phyloP scores from a whole-genome alignment of 108 stramenopile species.

The Skeletonema grethae region DNA sequence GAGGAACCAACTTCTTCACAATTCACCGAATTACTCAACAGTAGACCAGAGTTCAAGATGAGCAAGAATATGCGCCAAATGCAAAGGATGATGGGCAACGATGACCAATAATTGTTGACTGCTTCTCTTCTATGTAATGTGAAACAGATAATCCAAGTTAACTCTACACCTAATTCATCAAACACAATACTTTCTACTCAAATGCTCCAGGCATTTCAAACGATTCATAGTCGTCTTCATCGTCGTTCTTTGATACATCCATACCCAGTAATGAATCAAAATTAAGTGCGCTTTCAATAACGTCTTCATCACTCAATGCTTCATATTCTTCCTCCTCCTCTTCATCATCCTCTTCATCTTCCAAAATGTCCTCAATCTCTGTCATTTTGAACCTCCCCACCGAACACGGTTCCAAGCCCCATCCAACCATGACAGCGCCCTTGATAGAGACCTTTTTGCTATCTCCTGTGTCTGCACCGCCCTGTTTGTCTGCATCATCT shows the following conservation, averaged over 20 bases:
- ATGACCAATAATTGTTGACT: conserved; percentile 19
- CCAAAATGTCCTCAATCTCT: conserved; percentile 56
- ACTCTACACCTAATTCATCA: conserved; percentile 5
- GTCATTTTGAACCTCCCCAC: conserved; percentile 75
- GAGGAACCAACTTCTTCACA: conserved; percentile 69
- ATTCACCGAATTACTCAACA: conserved; percentile 62
- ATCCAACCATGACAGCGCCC: conserved; percentile 71
- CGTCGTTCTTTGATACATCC: conserved; percentile 5
- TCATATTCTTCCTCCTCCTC: conserved; percentile 53
- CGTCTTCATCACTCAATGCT: conserved; percentile 26
- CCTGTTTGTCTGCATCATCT: conserved; percentile 18
- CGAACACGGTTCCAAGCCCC: conserved; percentile 72
- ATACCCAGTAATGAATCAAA: conserved; percentile 21
- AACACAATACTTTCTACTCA: conserved; percentile 9
- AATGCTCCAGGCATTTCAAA: conserved; percentile 37
- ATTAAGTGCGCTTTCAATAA: conserved; percentile 22
- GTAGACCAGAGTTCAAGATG: conserved; percentile 74
- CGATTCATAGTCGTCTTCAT: conserved; percentile 13
- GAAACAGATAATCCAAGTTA: background rate
- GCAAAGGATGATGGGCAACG: conserved; percentile 63
- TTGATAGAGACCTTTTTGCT: conserved; percentile 54
- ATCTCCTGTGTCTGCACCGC: conserved; percentile 12
- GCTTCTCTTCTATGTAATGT: background rate
- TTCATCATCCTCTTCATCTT: conserved; percentile 58
- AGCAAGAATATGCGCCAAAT: conserved; percentile 85